A percentile compares a stretch with the other conserved stretches of the same genome.
These are phyloP conservation scores for Beauveria rudraprayagi DNA, from an alignment of 2,329 filamentous ascomycete species.

Conservation along the genomic window DNA sequence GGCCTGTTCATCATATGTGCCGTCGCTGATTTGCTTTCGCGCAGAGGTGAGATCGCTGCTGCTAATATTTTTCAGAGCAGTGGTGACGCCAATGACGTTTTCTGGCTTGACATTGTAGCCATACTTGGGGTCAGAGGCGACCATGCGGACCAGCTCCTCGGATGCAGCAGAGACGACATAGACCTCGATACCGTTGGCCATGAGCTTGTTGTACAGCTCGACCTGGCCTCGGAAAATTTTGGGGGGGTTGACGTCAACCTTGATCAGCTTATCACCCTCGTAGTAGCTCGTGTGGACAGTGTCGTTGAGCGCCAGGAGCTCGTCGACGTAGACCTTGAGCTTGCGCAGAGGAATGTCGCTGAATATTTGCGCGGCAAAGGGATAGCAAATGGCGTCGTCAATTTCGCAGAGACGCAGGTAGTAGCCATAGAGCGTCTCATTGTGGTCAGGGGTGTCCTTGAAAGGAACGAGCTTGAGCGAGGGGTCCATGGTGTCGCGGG, in stretches of 20 bases:
- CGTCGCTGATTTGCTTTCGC: constrained; percentile 32
- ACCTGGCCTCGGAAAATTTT: constrained; percentile 31
- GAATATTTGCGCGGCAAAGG: constrained; percentile 34
- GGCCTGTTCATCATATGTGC: constrained; percentile 25
- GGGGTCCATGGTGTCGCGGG: constrained; percentile 32
- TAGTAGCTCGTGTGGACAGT: constrained; percentile 30
- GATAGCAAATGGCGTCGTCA: constrained; percentile 34
- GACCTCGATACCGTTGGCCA: constrained; percentile 34
- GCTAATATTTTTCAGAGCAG: constrained; percentile 26
- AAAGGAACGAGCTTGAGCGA: constrained; percentile 34
- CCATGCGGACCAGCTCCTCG: constrained; percentile 39
- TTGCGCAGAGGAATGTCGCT: constrained; percentile 34
- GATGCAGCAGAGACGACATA: constrained; percentile 34
- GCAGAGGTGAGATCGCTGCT: constrained; percentile 25
- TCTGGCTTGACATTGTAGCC: constrained; percentile 37
- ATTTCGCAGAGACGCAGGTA: constrained; percentile 35
- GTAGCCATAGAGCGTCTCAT: constrained; percentile 37
- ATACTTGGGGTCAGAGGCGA: constrained; percentile 35
- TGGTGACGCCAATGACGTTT: constrained; percentile 36
- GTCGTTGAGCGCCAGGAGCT: constrained; percentile 35
- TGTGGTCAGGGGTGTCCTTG: constrained; percentile 29
- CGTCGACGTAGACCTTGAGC: constrained; percentile 38
- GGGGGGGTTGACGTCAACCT: constrained; percentile 25
- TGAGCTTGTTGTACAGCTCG: constrained; percentile 36
- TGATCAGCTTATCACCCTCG: constrained; percentile 23